Percentiles rank a stretch among this genome's conserved stretches.
Evolutionary conservation across 768 basidiomycete species (phyloP).

Genomic region (Xanthoconium stramineum): DNA sequence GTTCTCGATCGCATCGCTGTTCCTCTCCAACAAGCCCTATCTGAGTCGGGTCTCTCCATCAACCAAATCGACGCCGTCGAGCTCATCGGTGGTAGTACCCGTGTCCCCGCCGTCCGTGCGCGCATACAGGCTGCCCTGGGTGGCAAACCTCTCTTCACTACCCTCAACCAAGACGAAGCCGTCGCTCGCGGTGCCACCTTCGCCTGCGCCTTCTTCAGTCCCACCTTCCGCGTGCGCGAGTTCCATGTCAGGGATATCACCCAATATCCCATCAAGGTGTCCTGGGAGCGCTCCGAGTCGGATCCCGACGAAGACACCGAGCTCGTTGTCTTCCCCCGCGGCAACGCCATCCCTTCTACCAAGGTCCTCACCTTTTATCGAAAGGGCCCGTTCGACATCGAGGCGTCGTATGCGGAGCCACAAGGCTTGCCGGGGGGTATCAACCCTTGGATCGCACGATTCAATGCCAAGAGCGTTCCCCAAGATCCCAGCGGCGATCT

Average conservation of each 20-base stretch:
- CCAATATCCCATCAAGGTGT: constrained; percentile 85
- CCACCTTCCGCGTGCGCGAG: constrained; percentile 96
- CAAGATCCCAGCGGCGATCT: constrained; percentile 66
- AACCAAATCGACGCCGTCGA: constrained; percentile 91
- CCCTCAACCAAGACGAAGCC: constrained; percentile 98
- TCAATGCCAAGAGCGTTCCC: constrained; percentile 80
- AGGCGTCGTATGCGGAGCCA: constrained; percentile 80
- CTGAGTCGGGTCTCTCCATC: constrained; percentile 72
- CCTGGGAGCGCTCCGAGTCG: constrained; percentile 71
- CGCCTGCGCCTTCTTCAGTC: constrained; percentile 94
- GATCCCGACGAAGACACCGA: constrained; percentile 91
- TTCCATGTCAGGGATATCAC: constrained; percentile 87
- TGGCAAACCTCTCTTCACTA: constrained; percentile 82
- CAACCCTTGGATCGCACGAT: constrained; percentile 82
- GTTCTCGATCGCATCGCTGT: constrained; percentile 73
- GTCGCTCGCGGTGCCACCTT: constrained; percentile 95
- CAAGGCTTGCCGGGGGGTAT: constrained; percentile 66
- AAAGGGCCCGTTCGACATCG: constrained; percentile 82
- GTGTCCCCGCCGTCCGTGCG: constrained; percentile 87
- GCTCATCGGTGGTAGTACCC: constrained; percentile 90
- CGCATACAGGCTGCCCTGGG: constrained; percentile 82
- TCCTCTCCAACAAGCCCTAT: constrained; percentile 77
- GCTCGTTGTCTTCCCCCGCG: constrained; percentile 83
- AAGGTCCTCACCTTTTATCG: constrained; percentile 96
- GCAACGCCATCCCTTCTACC: constrained; percentile 86